Conservation (phyloP, 2,329 filamentous ascomycete genomes). For the Clarireedia homoeocarpa region DNA sequence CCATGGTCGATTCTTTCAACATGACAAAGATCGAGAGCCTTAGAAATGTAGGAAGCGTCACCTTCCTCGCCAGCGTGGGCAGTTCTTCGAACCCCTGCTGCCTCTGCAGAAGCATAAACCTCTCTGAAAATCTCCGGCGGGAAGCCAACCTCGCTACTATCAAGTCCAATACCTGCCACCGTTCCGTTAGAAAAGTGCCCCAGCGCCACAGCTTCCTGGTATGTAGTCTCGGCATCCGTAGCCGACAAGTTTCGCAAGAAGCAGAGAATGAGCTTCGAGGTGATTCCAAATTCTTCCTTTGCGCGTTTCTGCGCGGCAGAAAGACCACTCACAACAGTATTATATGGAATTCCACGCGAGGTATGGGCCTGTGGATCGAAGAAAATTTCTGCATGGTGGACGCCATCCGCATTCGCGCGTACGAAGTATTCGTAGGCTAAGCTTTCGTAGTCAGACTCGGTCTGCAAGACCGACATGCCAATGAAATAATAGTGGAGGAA, state of each 20-base stretch:
- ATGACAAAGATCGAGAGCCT: constrained; percentile 53
- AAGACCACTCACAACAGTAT: constrained; percentile 58
- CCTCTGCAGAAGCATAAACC: constrained; percentile 48
- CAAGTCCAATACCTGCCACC: constrained; percentile 58
- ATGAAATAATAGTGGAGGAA: constrained; percentile 75
- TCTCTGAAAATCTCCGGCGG: constrained; percentile 53
- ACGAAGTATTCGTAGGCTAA: constrained; percentile 66
- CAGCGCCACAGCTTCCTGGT: constrained; percentile 33
- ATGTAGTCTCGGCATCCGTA: constrained; percentile 43
- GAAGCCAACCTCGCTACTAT: constrained; percentile 52
- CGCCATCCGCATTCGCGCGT: constrained; percentile 54
- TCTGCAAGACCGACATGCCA: constrained; percentile 62
- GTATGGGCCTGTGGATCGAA: constrained; percentile 76
- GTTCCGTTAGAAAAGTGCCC: constrained; percentile 44
- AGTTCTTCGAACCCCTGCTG: constrained; percentile 51
- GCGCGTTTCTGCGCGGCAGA: constrained; percentile 51
- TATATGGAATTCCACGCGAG: constrained; percentile 52
- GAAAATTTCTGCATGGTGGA: constrained; percentile 69
- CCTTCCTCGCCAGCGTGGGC: constrained; percentile 73
- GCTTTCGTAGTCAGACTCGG: constrained; percentile 60
- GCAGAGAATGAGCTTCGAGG: constrained; percentile 60
- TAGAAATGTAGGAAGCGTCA: constrained; percentile 55
- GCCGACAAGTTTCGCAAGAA: constrained; percentile 64
- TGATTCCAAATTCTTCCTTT: constrained; percentile 54
- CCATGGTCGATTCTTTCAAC: constrained; percentile 69